Conservation (phyloP, 2,329 filamentous ascomycete genomes). For the Penicillium glabrum region DNA sequence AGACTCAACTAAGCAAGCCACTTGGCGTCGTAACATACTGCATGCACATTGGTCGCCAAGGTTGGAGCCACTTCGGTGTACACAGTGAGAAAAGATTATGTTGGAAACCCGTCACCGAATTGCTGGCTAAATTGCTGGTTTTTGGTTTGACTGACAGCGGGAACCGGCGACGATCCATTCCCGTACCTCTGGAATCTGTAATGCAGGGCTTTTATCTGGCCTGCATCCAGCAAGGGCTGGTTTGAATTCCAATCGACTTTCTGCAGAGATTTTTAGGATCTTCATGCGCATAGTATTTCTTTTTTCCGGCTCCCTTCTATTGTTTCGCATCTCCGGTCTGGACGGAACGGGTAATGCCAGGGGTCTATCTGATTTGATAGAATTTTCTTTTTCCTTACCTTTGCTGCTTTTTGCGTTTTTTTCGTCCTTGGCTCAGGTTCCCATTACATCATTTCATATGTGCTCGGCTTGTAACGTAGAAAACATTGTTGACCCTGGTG, state of each 20-base stretch:
- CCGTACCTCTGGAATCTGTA: slow-evolving; percentile 11
- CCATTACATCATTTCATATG: not conserved
- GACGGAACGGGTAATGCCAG: not conserved
- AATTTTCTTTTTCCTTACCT: not conserved
- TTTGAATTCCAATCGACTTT: slow-evolving; percentile 2
- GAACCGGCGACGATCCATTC: slow-evolving; percentile 19
- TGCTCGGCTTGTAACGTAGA: not conserved
- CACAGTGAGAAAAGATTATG: not conserved
- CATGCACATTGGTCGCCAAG: slow-evolving; percentile 12
- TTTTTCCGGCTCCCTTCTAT: not conserved
- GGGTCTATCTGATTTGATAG: not conserved
- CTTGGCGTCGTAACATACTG: slow-evolving; percentile 14
- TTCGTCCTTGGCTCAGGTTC: not conserved
- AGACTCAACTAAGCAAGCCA: slow-evolving; percentile 17
- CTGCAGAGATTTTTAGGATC: not conserved
- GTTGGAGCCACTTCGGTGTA: slow-evolving; percentile 4
- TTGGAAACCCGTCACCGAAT: slow-evolving; percentile 11
- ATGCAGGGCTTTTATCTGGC: slow-evolving; percentile 13
- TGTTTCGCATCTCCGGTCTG: not conserved
- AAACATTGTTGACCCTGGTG: not conserved
- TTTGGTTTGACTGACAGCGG: slow-evolving; percentile 21
- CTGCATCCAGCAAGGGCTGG: slow-evolving; percentile 13
- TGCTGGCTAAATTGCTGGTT: slow-evolving; percentile 7
- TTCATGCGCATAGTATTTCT: not conserved
- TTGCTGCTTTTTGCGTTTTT: not conserved